These are phyloP conservation scores for Boletales sp. DNA, from an alignment of 768 basidiomycete species.

Conservation along the genomic window DNA sequence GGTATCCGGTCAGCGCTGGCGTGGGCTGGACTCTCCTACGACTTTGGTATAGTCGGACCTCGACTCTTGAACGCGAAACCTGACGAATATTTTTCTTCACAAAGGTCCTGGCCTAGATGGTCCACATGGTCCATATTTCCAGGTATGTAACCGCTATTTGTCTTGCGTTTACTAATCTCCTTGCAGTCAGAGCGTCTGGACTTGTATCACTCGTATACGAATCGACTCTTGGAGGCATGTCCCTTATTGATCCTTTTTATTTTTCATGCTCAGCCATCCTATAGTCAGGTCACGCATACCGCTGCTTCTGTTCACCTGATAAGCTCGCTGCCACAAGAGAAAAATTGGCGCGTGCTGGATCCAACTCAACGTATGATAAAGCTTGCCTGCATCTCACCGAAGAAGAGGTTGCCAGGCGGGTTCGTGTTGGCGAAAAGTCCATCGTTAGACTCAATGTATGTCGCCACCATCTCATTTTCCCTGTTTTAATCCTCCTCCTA, in stretches of 20 bases:
- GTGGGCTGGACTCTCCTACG: slow-evolving; percentile 92
- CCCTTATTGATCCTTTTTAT: background rate
- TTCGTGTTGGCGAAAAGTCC: slow-evolving; percentile 71
- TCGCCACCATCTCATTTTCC: background rate
- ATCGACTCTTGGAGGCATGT: slow-evolving; percentile 71
- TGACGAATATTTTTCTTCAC: slow-evolving; percentile 22
- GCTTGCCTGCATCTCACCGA: slow-evolving; percentile 81
- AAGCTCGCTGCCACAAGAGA: slow-evolving; percentile 66
- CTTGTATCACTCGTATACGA: slow-evolving; percentile 72
- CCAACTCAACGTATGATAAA: slow-evolving; percentile 82
- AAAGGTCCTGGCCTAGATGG: slow-evolving; percentile 50
- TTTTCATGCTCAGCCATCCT: background rate
- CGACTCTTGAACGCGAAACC: slow-evolving; percentile 47
- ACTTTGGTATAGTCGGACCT: slow-evolving; percentile 54
- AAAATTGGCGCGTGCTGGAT: slow-evolving; percentile 67
- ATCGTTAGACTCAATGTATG: slow-evolving; percentile 87
- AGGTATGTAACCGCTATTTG: slow-evolving; percentile 81
- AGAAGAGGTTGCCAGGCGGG: slow-evolving; percentile 75
- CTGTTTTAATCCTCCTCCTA: slow-evolving; percentile 23
- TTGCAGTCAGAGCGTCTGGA: slow-evolving; percentile 83
- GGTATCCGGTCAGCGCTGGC: slow-evolving; percentile 69
- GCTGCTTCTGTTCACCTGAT: slow-evolving; percentile 82
- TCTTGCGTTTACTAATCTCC: slow-evolving; percentile 1
- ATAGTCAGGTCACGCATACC: slow-evolving; percentile 86
- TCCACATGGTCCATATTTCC: slow-evolving; percentile 41